phyloP scores from a whole-genome alignment of 2,329 filamentous ascomycete genomes.

The Aspergillus calidoustus region DNA sequence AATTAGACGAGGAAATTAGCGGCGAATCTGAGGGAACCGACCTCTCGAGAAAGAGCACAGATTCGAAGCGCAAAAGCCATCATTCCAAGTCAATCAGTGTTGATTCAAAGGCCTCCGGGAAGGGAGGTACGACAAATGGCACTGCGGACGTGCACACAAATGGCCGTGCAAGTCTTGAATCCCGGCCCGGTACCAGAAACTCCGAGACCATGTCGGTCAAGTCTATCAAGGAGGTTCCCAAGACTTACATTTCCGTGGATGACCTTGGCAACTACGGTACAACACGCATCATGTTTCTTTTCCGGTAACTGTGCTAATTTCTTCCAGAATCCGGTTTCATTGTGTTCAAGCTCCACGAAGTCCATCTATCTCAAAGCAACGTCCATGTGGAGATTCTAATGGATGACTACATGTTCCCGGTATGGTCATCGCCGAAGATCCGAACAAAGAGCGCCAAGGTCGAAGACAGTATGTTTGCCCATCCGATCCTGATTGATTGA shows the following conservation, averaged over 20 bases:
- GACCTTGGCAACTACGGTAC: slow-evolving; percentile 78
- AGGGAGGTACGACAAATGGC: slow-evolving; percentile 45
- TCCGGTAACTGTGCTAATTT: background rate
- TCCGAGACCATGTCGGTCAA: slow-evolving; percentile 52
- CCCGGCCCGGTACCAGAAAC: slow-evolving; percentile 44
- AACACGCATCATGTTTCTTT: slow-evolving; percentile 27
- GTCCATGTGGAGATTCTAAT: slow-evolving; percentile 86
- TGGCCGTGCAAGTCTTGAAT: slow-evolving; percentile 42
- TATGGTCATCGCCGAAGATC: slow-evolving; percentile 80
- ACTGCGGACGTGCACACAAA: slow-evolving; percentile 25
- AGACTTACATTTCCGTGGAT: slow-evolving; percentile 76
- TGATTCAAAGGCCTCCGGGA: slow-evolving; percentile 35
- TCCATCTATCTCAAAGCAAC: slow-evolving; percentile 76
- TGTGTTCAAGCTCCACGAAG: slow-evolving; percentile 92
- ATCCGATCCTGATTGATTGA: background rate
- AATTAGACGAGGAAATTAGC: slow-evolving; percentile 48
- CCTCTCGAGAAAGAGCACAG: slow-evolving; percentile 34
- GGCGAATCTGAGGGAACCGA: slow-evolving; percentile 24
- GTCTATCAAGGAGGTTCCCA: slow-evolving; percentile 64
- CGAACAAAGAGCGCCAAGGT: slow-evolving; percentile 72
- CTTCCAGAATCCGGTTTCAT: slow-evolving; percentile 80
- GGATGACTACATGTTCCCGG: slow-evolving; percentile 92
- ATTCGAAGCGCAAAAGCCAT: slow-evolving; percentile 31
- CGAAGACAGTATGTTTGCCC: slow-evolving; percentile 68
- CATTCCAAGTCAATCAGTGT: slow-evolving; percentile 37